Evolutionary conservation across 208 protist species (phyloP), one percentile per base, ranked within the genome.

Genomic region (Leishmania mexicana): DNA sequence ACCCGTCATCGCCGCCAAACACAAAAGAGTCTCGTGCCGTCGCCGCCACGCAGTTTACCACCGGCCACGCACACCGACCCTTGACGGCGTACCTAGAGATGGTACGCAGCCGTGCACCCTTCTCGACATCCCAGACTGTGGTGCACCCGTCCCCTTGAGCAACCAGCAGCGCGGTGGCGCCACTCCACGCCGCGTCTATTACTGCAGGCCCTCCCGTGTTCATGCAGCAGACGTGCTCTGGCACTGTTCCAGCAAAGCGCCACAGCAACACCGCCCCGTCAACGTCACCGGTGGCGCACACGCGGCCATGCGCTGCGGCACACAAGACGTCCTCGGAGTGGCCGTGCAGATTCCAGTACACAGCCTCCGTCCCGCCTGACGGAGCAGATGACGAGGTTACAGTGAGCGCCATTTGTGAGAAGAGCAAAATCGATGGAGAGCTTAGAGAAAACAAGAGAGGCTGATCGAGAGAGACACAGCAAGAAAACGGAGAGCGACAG

Each of bases 1-100:
- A 95, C 42, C 94, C 94, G 77, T 96, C 93, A 81, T 97, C 94
- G 38, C 93, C 94, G 45, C 93, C 94, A 78, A 87, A 94, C 24
- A 88, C 76, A 62, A 89, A 81, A 28, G 35, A 51, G 38, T 79
- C 71, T 5, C 81, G 71, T 40, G 71, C 54, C 13, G 78, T 78
- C 3, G 72, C 70, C 0, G 86, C 76, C 28, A 97, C 76, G 49
- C 89, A 84, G 76, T 97, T 97, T n/a, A 96, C 62, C 7, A 97
- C 94, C 6, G 94, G 92, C 92, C 92, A 97, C 53, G 86, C 75
- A 17, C 71, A 81, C n/a, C 88, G 88, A 21, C 83, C 85, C 57
- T 71, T 76, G 45, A 87, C 83, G n/a, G 84, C 73, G 31, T 79
- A 82, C 3, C 93, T 88, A 35, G 83, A 90, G 17, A 90, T 57